These are phyloP conservation scores for Quercus phellos DNA, from an alignment of 331 rosid species.

Conservation along the genomic window DNA sequence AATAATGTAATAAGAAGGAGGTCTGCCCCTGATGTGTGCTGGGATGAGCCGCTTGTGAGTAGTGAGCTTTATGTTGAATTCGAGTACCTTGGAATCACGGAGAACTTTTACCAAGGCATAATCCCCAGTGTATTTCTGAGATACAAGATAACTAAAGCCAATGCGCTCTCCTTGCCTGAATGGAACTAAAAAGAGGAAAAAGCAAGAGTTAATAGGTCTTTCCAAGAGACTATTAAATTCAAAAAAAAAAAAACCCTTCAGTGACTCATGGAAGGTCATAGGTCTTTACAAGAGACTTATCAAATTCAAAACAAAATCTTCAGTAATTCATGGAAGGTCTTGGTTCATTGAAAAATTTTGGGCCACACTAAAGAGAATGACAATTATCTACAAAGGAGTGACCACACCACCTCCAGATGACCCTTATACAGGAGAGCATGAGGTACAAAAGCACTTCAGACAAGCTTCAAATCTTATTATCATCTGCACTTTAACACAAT, in stretches of 20 bases:
- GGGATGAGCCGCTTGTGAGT: conserved; percentile 78
- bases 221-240: not conserved
- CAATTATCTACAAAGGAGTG: not conserved
- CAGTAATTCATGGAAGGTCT: not conserved
- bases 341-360: not conserved
- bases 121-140: conserved; percentile 74
- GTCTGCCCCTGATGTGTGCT: conserved; percentile 64
- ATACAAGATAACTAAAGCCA: conserved; percentile 80
- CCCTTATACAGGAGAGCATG: not conserved
- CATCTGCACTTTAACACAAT: not conserved
- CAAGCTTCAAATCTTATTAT: not conserved
- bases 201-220: conserved; percentile 8
- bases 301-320: not conserved
- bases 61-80: conserved; percentile 49
- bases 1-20: conserved; percentile 77
- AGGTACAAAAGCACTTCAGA: not conserved
- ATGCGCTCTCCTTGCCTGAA: conserved; percentile 84
- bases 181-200: conserved; percentile 48
- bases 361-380: not conserved
- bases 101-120: conserved; percentile 51
- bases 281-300: not conserved
- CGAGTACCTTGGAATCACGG: conserved; percentile 47
- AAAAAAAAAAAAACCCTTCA: not conserved
- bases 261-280: not conserved
- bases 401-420: not conserved